These are phyloP conservation scores for Pleurotus tuoliensis DNA, from an alignment of 768 basidiomycete genomes.

Conservation along the genomic window DNA sequence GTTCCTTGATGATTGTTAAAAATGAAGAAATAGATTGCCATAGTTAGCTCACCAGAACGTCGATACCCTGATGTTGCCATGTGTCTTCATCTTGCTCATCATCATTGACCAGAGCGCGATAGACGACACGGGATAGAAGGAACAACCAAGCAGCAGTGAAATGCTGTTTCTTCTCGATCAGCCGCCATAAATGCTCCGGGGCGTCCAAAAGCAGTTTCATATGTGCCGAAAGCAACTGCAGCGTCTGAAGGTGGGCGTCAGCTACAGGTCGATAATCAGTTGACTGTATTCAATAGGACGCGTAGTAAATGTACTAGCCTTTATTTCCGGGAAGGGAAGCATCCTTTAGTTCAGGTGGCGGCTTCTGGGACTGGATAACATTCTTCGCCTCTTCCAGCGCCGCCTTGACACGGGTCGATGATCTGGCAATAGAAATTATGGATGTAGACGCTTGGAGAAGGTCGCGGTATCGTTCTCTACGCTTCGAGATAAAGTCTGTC, in stretches of 20 bases:
- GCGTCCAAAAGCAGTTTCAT: conserved; percentile 90
- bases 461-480: conserved; percentile 87
- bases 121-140: conserved; percentile 79
- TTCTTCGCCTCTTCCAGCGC: conserved; percentile 61
- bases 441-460: conserved; percentile 82
- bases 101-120: conserved; percentile 64
- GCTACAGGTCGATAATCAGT: conserved; percentile 6
- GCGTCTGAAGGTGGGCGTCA: conserved; percentile 65
- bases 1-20: conserved; percentile 43
- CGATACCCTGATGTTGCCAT: conserved; percentile 58
- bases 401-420: conserved; percentile 60
- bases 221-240: conserved; percentile 81
- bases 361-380: conserved; percentile 45
- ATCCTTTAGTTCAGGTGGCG: conserved; percentile 39
- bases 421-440: conserved; percentile 71
- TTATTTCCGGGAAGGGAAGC: conserved; percentile 31
- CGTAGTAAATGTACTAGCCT: conserved; percentile 19
- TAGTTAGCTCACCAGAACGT: conserved; percentile 48
- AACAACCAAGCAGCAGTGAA: conserved; percentile 87
- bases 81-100: conserved; percentile 61
- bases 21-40: no score
- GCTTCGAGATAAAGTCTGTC: conserved; percentile 43
- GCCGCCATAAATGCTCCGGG: conserved; percentile 87
- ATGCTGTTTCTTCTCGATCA: conserved; percentile 77
- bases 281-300: not conserved